phyloP scores from a whole-genome alignment of 1,139 yeast species.

The Blastobotrys malaysiensis region DNA sequence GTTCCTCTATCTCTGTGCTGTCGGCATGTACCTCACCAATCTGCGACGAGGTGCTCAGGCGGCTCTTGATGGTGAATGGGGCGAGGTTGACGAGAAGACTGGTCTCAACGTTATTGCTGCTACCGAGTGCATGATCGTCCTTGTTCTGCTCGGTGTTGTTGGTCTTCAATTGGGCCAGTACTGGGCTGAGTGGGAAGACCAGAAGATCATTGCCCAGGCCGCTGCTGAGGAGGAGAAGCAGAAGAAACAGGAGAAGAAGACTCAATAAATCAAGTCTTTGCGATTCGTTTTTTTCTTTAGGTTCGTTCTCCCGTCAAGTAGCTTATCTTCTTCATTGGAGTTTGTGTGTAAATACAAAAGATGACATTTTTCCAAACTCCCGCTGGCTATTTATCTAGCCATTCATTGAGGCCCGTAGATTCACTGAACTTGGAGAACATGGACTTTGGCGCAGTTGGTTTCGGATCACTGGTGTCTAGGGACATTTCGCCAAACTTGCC shows the following conservation, averaged over 20 bases:
- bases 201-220: constrained; percentile 28
- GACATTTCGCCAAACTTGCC: not conserved
- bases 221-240: constrained; percentile 29
- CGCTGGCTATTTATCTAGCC: not conserved
- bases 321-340: not conserved
- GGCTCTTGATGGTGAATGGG: constrained; percentile 74
- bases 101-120: constrained; percentile 93
- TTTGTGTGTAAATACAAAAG: not conserved
- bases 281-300: not conserved
- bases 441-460: not conserved
- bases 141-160: constrained; percentile 70
- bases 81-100: constrained; percentile 80
- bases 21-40: constrained; percentile 80
- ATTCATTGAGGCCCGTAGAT: constrained; percentile 5
- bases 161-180: constrained; percentile 84
- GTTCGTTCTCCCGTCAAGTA: not conserved
- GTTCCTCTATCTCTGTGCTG: constrained; percentile 60
- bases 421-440: constrained; percentile 6
- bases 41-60: constrained; percentile 75
- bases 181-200: constrained; percentile 79
- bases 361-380: not conserved
- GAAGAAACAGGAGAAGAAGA: constrained; percentile 13
- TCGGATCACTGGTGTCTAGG: not conserved
- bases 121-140: constrained; percentile 68
- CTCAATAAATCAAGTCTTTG: constrained; percentile 6